A percentile compares a stretch with the other conserved stretches of the same genome.
Evolutionary conservation across 2,329 filamentous ascomycete species (phyloP).

Genomic region (Alternaria postmessia): DNA sequence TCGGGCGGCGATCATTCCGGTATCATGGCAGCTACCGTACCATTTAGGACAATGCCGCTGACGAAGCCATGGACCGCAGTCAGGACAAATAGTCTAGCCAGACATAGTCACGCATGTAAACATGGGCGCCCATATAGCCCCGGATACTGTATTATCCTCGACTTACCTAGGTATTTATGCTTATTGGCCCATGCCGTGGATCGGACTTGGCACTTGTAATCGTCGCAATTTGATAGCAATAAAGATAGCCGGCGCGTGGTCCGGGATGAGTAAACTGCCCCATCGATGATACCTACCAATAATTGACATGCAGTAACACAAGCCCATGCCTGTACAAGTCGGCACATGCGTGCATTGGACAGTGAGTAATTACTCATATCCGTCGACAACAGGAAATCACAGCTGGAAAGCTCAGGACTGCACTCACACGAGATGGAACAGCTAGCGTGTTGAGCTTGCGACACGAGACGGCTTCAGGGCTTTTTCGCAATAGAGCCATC

Average conservation of each 20-base stretch:
- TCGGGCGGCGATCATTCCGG: not conserved
- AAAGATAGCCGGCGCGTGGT: constrained; percentile 6
- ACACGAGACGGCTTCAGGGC: constrained; percentile 26
- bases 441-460: constrained; percentile 26
- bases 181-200: constrained; percentile 1
- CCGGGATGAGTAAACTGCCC: not conserved
- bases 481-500: constrained; percentile 40
- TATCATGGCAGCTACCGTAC: not conserved
- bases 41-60: not conserved
- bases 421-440: constrained; percentile 9
- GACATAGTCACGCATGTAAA: constrained; percentile 7
- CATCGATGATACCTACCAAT: not conserved
- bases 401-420: not conserved
- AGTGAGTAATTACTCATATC: not conserved
- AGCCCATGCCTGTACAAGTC: not conserved
- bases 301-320: not conserved
- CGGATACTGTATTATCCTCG: constrained; percentile 1
- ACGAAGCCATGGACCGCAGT: not conserved
- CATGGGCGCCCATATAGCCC: not conserved
- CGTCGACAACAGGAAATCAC: not conserved
- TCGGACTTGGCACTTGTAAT: constrained; percentile 5
- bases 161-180: not conserved
- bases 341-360: not conserved
- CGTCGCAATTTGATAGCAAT: constrained; percentile 8
- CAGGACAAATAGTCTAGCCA: not conserved